These are phyloP conservation scores for Saccharomyces hybrid DNA, from an alignment of 1,139 yeast genomes.

Conservation along the genomic window DNA sequence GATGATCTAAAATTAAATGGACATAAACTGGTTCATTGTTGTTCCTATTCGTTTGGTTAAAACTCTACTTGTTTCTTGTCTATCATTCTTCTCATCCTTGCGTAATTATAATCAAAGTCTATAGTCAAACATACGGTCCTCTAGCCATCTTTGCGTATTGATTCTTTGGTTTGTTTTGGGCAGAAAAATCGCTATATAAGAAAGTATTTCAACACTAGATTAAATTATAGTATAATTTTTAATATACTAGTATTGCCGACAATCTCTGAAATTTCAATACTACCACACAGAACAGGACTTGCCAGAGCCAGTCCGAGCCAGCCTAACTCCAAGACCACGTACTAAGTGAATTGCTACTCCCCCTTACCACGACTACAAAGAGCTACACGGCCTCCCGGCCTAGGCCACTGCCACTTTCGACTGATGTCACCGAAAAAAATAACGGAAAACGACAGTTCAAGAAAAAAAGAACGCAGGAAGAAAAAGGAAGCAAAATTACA, in stretches of 20 bases:
- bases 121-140: slow-evolving; percentile 69
- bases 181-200: background rate
- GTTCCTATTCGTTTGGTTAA: background rate
- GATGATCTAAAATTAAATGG: background rate
- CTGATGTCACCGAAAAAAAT: no score
- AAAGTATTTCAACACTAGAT: background rate
- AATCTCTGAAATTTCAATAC: background rate
- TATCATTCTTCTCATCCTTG: background rate
- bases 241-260: background rate
- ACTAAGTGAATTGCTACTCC: background rate
- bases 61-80: background rate
- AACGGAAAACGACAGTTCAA: no score
- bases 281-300: background rate
- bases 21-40: background rate
- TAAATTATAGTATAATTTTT: background rate
- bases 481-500: background rate
- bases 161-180: background rate
- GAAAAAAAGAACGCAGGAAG: background rate
- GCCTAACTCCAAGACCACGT: background rate
- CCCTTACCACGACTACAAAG: background rate
- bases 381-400: no score
- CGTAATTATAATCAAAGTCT: slow-evolving; percentile 6
- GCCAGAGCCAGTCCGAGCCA: background rate
- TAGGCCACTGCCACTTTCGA: no score
- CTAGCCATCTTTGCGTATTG: slow-evolving; percentile 63